Evolutionary conservation across 2,329 filamentous ascomycete genomes (phyloP).

Genomic region (Lasiodiplodia gonubiensis): DNA sequence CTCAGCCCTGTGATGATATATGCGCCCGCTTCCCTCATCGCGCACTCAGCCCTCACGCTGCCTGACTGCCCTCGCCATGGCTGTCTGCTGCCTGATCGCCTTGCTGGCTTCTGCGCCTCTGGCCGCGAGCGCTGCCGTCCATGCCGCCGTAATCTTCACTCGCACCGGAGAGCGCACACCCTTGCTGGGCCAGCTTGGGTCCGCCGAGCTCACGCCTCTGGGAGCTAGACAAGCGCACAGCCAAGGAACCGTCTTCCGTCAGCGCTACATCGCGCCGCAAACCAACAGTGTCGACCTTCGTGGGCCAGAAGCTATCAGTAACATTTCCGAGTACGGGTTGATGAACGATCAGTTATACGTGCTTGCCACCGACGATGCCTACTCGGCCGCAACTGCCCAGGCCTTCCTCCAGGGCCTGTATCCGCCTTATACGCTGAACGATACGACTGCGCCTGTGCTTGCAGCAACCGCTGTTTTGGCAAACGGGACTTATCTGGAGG

Average conservation of each 20-base stretch:
- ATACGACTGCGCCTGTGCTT: constrained; percentile 33
- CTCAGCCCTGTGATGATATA: background rate
- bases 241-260: constrained; percentile 58
- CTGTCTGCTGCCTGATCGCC: constrained; percentile 34
- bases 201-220: constrained; percentile 55
- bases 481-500: constrained; percentile 55
- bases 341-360: constrained; percentile 55
- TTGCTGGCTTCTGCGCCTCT: constrained; percentile 34
- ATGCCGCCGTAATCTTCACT: constrained; percentile 60
- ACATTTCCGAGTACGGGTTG: constrained; percentile 53
- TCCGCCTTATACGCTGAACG: constrained; percentile 53
- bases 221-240: constrained; percentile 61
- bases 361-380: constrained; percentile 55
- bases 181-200: constrained; percentile 32
- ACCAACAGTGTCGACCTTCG: constrained; percentile 30
- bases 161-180: constrained; percentile 63
- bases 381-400: constrained; percentile 59
- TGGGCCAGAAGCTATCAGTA: constrained; percentile 47
- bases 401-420: constrained; percentile 68
- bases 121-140: constrained; percentile 35
- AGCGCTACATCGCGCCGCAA: constrained; percentile 55
- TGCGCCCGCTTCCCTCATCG: background rate
- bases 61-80: background rate
- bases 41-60: background rate
- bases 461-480: constrained; percentile 50